Conservation (phyloP, 441 rosid genomes). For the Gossypium trilobum region DNA sequence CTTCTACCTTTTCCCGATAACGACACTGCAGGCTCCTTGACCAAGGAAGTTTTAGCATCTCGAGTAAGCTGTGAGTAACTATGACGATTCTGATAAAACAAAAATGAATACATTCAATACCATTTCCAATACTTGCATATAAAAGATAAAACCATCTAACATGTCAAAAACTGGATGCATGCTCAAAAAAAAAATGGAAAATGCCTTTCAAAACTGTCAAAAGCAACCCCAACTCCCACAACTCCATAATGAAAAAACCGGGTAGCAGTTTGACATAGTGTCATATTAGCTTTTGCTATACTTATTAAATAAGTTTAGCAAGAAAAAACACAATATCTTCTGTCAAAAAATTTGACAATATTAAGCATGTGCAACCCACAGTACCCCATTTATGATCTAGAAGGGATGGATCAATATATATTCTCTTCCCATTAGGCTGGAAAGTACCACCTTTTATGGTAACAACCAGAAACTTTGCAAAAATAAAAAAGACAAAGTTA, state of each 20-base stretch:
- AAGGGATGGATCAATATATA: background rate
- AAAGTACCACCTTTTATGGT: background rate
- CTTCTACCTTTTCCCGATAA: conserved; percentile 52
- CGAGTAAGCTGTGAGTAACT: conserved; percentile 50
- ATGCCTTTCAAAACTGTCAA: background rate
- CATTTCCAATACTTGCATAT: background rate
- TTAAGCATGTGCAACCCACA: background rate
- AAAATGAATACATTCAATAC: background rate
- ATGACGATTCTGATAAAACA: conserved; percentile 62
- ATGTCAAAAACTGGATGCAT: background rate
- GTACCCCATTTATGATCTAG: background rate
- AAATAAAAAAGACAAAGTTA: background rate
- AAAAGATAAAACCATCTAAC: background rate
- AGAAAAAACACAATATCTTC: background rate
- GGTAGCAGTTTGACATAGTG: background rate
- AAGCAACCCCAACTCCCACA: background rate
- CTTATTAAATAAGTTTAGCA: background rate
- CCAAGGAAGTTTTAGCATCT: conserved; percentile 31
- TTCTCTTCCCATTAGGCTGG: background rate
- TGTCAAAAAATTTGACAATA: background rate
- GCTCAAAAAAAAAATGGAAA: background rate
- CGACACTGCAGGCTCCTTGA: conserved; percentile 33
- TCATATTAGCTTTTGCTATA: background rate
- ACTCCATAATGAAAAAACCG: background rate
- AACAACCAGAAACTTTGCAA: background rate